These are phyloP conservation scores for Saccharomycopsis javanensis DNA, from an alignment of 805 yeast species.

Conservation along the genomic window DNA sequence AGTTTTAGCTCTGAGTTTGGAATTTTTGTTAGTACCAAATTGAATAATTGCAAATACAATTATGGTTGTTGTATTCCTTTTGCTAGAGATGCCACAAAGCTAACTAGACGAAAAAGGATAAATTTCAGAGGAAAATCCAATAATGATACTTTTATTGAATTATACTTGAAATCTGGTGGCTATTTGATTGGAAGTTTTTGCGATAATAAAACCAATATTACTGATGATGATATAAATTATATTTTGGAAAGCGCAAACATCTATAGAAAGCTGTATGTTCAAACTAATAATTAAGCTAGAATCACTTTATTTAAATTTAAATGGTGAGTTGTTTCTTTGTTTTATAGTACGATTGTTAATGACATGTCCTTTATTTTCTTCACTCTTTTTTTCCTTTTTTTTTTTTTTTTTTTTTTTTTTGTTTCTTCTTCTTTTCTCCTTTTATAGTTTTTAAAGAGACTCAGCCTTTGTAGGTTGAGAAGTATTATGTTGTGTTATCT, in stretches of 20 bases:
- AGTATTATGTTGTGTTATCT: too few species aligned
- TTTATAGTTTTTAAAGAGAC: too few species aligned
- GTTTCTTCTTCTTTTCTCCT: too few species aligned
- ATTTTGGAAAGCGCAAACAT: constrained; percentile 38
- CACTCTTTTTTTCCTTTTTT: too few species aligned
- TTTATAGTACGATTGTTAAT: too few species aligned
- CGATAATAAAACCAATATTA: constrained; percentile 25
- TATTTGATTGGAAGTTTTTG: constrained; percentile 40
- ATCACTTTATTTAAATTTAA: too few species aligned
- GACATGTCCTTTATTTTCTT: too few species aligned
- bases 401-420: too few species aligned
- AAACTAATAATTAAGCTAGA: not conserved
- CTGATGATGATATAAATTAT: constrained; percentile 33
- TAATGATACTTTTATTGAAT: constrained; percentile 27
- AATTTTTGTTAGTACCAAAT: constrained; percentile 30
- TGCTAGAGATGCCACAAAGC: constrained; percentile 33
- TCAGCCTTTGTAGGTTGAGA: too few species aligned
- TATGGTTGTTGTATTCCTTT: constrained; percentile 49
- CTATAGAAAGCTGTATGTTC: constrained; percentile 29
- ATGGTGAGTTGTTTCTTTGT: too few species aligned
- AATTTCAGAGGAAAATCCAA: constrained; percentile 8
- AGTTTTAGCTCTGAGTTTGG: constrained; percentile 48
- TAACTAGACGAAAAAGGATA: constrained; percentile 32
- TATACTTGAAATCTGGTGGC: constrained; percentile 43
- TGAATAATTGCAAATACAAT: constrained; percentile 28